These are phyloP conservation scores for Ambispora gerdemannii DNA, from an alignment of 192 early-diverging fungal species.

Conservation along the genomic window DNA sequence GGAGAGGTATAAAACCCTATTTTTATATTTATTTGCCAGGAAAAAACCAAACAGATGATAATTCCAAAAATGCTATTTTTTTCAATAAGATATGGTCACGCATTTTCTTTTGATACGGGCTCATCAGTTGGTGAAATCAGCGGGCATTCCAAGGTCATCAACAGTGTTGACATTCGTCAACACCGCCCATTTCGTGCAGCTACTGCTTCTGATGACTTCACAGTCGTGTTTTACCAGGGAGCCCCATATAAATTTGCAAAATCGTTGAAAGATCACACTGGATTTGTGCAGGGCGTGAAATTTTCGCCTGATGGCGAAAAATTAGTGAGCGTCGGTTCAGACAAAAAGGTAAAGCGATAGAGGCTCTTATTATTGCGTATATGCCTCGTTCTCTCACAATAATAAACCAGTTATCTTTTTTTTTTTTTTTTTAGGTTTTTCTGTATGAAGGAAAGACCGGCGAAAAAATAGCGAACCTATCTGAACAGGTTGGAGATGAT, in stretches of 20 bases:
- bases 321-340: slow-evolving; percentile 82
- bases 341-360: slow-evolving; percentile 72
- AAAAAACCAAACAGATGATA: background rate
- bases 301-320: slow-evolving; percentile 79
- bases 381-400: background rate
- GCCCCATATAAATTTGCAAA: slow-evolving; percentile 84
- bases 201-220: slow-evolving; percentile 87
- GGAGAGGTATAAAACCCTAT: slow-evolving; percentile 52
- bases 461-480: slow-evolving; percentile 59
- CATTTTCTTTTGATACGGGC: slow-evolving; percentile 85
- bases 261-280: slow-evolving; percentile 73
- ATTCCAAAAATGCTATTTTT: background rate
- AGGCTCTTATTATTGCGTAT: background rate
- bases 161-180: slow-evolving; percentile 86
- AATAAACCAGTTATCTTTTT: background rate
- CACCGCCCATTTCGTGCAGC: slow-evolving; percentile 88
- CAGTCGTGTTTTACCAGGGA: slow-evolving; percentile 87
- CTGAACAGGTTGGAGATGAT: slow-evolving; percentile 41
- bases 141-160: slow-evolving; percentile 87
- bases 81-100: slow-evolving; percentile 77
- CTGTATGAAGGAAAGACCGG: slow-evolving; percentile 93
- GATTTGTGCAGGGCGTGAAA: slow-evolving; percentile 88
- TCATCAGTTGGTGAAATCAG: slow-evolving; percentile 87
- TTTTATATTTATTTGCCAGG: background rate
- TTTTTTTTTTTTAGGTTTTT: slow-evolving; percentile 56